These are phyloP conservation scores for Rhododendron ferrugineum DNA, from an alignment of 148 eudicot genomes.

Conservation along the genomic window DNA sequence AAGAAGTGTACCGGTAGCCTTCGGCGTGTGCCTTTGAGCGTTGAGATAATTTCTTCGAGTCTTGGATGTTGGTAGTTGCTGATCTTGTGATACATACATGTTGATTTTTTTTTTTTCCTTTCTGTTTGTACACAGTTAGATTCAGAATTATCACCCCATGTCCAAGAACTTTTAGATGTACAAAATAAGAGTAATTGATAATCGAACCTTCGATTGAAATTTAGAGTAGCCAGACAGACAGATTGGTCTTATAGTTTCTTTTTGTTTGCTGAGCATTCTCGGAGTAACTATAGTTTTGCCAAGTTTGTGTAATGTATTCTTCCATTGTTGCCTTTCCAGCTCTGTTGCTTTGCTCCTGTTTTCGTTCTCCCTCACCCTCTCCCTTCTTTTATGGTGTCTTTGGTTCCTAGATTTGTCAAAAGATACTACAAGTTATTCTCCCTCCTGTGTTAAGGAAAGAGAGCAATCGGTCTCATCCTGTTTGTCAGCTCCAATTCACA, in stretches of 20 bases:
- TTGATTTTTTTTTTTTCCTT: background rate
- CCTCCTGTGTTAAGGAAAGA: background rate
- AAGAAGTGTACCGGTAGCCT: background rate
- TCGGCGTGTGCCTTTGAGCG: background rate
- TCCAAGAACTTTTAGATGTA: background rate
- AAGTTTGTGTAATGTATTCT: background rate
- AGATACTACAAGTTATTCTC: too few species aligned
- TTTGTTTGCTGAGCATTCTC: background rate
- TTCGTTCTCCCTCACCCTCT: background rate
- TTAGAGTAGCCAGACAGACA: background rate
- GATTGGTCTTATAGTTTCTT: background rate
- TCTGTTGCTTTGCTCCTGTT: background rate
- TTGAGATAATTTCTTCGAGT: background rate
- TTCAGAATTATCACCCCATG: background rate
- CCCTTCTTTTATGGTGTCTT: background rate
- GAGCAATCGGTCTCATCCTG: background rate
- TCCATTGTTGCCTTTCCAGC: background rate
- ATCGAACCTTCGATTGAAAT: background rate
- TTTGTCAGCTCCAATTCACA: background rate
- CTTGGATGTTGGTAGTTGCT: background rate
- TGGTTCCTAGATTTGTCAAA: background rate
- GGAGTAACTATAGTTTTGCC: background rate
- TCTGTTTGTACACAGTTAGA: background rate
- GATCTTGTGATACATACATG: background rate
- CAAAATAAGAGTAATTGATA: background rate